phyloP scores from a whole-genome alignment of 257 asterid genomes.

The Nicotiana tabacum region DNA sequence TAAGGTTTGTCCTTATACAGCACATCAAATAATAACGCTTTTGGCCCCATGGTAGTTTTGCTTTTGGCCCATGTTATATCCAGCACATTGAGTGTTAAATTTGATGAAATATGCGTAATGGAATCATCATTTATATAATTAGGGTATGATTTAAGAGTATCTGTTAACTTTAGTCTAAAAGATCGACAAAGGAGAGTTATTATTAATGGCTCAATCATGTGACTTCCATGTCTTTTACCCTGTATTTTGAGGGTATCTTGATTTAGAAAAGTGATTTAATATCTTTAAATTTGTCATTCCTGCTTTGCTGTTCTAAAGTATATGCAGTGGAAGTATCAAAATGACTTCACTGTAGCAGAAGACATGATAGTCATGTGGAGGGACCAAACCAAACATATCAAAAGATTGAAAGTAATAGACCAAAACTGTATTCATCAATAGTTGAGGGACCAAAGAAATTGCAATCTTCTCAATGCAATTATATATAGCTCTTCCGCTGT shows the following conservation, averaged over 20 bases:
- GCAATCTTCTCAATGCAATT: neutral
- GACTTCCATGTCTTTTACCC: neutral
- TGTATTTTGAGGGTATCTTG: neutral
- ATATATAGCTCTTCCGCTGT: neutral
- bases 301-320: neutral
- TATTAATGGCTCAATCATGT: neutral
- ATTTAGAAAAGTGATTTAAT: neutral
- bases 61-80: conserved; percentile 3
- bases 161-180: neutral
- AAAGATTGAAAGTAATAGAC: neutral
- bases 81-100: neutral
- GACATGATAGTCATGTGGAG: neutral
- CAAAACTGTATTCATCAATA: neutral
- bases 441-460: neutral
- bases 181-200: neutral
- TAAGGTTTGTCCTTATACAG: conserved; percentile 42
- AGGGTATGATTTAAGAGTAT: neutral
- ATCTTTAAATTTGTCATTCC: neutral
- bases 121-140: neutral
- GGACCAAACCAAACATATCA: neutral
- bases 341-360: neutral
- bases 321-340: neutral
- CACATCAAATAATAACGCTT: neutral
- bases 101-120: neutral
- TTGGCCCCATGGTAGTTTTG: neutral